phyloP scores from a whole-genome alignment of 169 alveolate genomes.

The Plasmodium relictum region DNA sequence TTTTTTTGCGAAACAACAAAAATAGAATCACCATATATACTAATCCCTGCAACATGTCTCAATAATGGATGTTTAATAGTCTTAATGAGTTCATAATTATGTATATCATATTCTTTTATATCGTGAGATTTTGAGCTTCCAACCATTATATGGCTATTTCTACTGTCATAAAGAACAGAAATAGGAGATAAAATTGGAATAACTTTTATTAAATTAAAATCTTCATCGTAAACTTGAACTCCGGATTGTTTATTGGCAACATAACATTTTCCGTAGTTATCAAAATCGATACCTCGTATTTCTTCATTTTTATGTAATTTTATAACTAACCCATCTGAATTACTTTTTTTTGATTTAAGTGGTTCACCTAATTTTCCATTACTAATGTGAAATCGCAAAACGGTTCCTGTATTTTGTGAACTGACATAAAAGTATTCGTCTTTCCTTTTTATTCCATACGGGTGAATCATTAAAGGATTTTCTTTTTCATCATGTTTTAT shows the following conservation, averaged over 20 bases:
- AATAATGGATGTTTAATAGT: slow-evolving; percentile 68
- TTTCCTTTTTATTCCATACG: slow-evolving; percentile 65
- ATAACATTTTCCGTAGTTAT: slow-evolving; percentile 43
- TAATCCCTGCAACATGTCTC: slow-evolving; percentile 75
- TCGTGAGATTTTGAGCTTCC: slow-evolving; percentile 77
- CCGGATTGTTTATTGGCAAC: slow-evolving; percentile 76
- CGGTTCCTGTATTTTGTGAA: slow-evolving; percentile 75
- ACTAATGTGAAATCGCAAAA: slow-evolving; percentile 34
- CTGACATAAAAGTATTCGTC: slow-evolving; percentile 70
- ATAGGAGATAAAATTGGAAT: slow-evolving; percentile 75
- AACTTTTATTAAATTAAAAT: slow-evolving; percentile 61
- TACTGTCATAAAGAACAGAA: slow-evolving; percentile 46
- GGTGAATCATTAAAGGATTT: slow-evolving; percentile 76
- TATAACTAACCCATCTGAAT: slow-evolving; percentile 50
- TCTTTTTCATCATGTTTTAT: slow-evolving; percentile 27
- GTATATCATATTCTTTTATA: slow-evolving; percentile 71
- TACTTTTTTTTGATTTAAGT: slow-evolving; percentile 3
- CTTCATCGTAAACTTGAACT: slow-evolving; percentile 67
- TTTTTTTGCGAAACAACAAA: slow-evolving; percentile 73
- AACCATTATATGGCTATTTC: slow-evolving; percentile 58
- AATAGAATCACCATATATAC: slow-evolving; percentile 44
- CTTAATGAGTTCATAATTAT: slow-evolving; percentile 68
- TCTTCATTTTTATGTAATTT: slow-evolving; percentile 66
- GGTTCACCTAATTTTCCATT: slow-evolving; percentile 40
- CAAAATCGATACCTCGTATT: slow-evolving; percentile 77